phyloP scores from a whole-genome alignment of 495 filamentous ascomycete genomes.

The Tuber borchii region DNA sequence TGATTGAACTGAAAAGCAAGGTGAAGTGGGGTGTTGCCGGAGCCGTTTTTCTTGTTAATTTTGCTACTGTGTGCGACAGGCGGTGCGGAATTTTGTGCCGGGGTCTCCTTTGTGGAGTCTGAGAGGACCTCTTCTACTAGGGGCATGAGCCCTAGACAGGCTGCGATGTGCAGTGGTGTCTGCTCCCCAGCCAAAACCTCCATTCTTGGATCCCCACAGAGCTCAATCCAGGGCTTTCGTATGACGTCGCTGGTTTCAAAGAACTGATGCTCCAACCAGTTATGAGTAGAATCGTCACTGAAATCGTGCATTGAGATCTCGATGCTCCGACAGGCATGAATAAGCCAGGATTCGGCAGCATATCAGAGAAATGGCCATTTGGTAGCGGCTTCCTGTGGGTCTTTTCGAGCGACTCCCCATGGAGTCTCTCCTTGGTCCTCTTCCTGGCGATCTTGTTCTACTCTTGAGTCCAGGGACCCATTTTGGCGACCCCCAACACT shows the following conservation, averaged over 20 bases:
- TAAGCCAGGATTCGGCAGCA: neutral
- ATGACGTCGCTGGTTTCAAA: neutral
- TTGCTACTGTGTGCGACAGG: no score
- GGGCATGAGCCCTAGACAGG: neutral
- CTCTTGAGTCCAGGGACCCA: neutral
- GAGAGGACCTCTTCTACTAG: neutral
- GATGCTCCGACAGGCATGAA: neutral
- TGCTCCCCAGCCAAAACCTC: neutral
- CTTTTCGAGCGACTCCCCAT: neutral
- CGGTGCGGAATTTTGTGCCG: no score
- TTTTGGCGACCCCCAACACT: neutral
- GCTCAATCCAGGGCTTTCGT: neutral
- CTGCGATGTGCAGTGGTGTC: neutral
- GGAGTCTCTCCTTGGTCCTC: neutral
- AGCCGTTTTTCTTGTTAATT: no score
- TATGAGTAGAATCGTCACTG: neutral
- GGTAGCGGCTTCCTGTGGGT: neutral
- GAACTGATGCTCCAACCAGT: neutral
- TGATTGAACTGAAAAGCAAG: no score
- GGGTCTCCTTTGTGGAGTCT: no score
- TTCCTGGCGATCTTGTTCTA: neutral
- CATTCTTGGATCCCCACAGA: neutral
- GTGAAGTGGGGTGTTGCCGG: no score
- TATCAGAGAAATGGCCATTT: neutral
- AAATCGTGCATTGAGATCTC: neutral